These are phyloP conservation scores for Cenchrus fungigraminus DNA, from an alignment of 176 grass and related monocot genomes.

Conservation along the genomic window DNA sequence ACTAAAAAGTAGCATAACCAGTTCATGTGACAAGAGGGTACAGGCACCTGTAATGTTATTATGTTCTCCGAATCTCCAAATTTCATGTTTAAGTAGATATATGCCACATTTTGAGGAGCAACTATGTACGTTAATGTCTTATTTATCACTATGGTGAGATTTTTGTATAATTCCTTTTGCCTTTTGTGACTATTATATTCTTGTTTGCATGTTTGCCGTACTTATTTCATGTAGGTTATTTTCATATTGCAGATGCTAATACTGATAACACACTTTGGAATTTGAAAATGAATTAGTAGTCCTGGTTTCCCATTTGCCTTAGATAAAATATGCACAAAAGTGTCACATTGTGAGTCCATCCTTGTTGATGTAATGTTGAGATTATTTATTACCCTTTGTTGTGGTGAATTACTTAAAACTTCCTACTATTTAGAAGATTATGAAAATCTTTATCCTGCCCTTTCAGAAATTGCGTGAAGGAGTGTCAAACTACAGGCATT, in stretches of 20 bases:
- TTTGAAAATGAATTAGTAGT: neutral
- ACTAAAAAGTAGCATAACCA: neutral
- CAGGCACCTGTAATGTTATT: too few relatives aligned
- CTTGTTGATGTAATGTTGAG: neutral
- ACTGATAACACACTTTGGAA: neutral
- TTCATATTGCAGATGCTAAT: neutral
- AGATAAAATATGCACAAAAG: neutral
- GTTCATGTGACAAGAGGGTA: too few relatives aligned
- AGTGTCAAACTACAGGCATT: constrained; percentile 68
- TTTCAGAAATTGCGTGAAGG: constrained; percentile 69
- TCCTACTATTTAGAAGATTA: constrained; percentile 11
- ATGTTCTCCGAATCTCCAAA: too few relatives aligned
- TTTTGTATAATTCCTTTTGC: neutral
- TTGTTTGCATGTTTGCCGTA: neutral
- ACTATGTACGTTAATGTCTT: neutral
- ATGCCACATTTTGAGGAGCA: neutral
- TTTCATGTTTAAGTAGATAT: too few relatives aligned
- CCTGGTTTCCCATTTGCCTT: neutral
- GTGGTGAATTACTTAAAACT: neutral
- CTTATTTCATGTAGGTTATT: neutral
- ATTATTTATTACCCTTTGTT: constrained; percentile 13
- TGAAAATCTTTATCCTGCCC: constrained; percentile 11
- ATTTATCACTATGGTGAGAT: neutral
- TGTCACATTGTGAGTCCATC: neutral
- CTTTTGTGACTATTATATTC: neutral